phyloP scores from a whole-genome alignment of 345 rosid species.

The Ceriops decandra region DNA sequence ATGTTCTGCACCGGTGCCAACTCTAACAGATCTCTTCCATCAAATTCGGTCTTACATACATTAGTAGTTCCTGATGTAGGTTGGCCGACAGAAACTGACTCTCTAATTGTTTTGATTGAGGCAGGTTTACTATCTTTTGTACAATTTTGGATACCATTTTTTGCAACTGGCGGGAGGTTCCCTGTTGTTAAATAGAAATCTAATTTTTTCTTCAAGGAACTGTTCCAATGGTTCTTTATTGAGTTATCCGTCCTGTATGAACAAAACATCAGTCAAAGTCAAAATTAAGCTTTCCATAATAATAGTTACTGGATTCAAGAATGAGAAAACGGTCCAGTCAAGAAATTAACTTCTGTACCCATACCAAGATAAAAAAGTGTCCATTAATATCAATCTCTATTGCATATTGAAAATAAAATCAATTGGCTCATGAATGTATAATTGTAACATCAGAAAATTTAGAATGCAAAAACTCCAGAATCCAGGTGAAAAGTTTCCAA shows the following conservation, averaged over 20 bases:
- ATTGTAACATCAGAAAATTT: not conserved
- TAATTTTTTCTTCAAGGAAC: slow-evolving; percentile 89
- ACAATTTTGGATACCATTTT: slow-evolving; percentile 43
- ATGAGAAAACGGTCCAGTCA: no score
- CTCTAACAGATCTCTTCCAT: slow-evolving; percentile 42
- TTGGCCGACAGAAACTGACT: slow-evolving; percentile 47
- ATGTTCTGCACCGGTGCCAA: slow-evolving; percentile 34
- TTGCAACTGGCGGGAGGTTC: slow-evolving; percentile 57
- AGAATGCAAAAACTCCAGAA: not conserved
- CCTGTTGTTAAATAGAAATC: slow-evolving; percentile 75
- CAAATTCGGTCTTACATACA: slow-evolving; percentile 41
- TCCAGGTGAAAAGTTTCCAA: not conserved
- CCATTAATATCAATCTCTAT: no score
- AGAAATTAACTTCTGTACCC: no score
- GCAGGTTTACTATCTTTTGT: slow-evolving; percentile 18
- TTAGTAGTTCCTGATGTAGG: slow-evolving; percentile 47
- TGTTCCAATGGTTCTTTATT: slow-evolving; percentile 98
- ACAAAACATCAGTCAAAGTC: slow-evolving; percentile 6
- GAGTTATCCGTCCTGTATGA: slow-evolving; percentile 87
- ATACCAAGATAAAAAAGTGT: no score
- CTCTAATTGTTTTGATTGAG: slow-evolving; percentile 38
- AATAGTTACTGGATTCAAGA: not conserved
- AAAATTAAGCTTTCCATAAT: not conserved
- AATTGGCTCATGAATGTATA: no score
- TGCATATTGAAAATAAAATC: no score